phyloP scores from a whole-genome alignment of 352 stramenopile species.

The Pythium phragmitis region DNA sequence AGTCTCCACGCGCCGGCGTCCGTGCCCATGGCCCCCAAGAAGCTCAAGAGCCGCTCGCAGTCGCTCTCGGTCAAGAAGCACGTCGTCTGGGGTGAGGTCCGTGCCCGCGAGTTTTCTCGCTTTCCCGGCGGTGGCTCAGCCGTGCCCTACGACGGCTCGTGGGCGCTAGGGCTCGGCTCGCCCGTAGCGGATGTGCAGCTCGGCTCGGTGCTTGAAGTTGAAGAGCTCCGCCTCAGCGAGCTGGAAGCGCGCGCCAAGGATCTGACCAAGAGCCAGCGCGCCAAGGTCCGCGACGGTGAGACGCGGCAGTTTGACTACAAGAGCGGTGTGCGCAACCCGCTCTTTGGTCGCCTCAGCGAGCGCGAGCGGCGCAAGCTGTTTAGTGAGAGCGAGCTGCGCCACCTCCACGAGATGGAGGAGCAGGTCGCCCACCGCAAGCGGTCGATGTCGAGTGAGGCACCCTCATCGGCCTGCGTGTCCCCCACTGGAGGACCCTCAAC shows the following conservation, averaged over 20 bases:
- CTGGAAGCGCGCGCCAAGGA: constrained; percentile 60
- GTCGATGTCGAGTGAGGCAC: constrained; percentile 7
- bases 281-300: constrained; percentile 56
- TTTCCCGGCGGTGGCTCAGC: constrained; percentile 75
- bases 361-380: constrained; percentile 72
- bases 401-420: constrained; percentile 21
- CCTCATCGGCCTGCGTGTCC: background rate
- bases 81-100: constrained; percentile 75
- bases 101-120: constrained; percentile 69
- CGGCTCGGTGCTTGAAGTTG: constrained; percentile 68
- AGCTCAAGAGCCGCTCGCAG: constrained; percentile 55
- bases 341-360: constrained; percentile 74
- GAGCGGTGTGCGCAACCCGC: constrained; percentile 65
- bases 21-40: constrained; percentile 20
- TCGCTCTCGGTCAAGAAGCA: constrained; percentile 67
- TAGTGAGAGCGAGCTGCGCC: constrained; percentile 34
- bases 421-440: constrained; percentile 23
- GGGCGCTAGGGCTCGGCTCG: constrained; percentile 69
- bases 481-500: background rate
- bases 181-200: constrained; percentile 63
- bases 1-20: constrained; percentile 52
- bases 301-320: constrained; percentile 84
- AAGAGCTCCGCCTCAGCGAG: constrained; percentile 47
- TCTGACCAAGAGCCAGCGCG: constrained; percentile 58
- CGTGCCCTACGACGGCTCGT: constrained; percentile 82